Evolutionary conservation across 2,329 filamentous ascomycete genomes (phyloP).

Genomic region (Colletotrichum lupini): DNA sequence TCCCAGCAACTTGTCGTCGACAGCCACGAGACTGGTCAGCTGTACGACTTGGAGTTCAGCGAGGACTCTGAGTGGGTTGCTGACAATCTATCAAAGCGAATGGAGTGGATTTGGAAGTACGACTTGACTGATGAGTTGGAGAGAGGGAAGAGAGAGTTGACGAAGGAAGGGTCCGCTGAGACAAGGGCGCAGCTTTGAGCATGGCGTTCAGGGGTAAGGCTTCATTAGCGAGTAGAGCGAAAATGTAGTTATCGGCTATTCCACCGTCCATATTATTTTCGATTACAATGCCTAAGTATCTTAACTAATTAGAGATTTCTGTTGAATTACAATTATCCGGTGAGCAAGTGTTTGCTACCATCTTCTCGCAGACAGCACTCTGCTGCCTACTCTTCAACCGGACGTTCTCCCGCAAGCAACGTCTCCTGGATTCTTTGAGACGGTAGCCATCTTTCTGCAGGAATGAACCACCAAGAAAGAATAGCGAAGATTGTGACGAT

Average conservation of each 20-base stretch:
- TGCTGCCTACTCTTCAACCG: neutral
- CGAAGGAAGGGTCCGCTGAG: neutral
- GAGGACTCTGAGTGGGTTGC: constrained; percentile 25
- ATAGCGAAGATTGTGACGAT: constrained; percentile 59
- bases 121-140: constrained; percentile 24
- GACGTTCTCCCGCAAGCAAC: constrained; percentile 4
- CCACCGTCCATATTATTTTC: neutral
- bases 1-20: constrained; percentile 21
- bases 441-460: constrained; percentile 55
- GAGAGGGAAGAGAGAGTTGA: constrained; percentile 4
- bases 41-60: constrained; percentile 31
- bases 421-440: neutral
- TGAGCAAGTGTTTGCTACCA: neutral
- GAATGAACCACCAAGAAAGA: constrained; percentile 59
- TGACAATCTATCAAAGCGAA: constrained; percentile 8
- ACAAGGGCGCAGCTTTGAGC: constrained; percentile 17
- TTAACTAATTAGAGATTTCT: neutral
- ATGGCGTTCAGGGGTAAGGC: neutral
- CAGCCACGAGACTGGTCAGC: constrained; percentile 18
- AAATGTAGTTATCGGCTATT: neutral
- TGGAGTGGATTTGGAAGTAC: constrained; percentile 31
- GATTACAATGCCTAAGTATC: neutral
- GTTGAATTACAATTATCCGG: neutral
- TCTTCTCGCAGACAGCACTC: neutral
- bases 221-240: neutral